These are phyloP conservation scores for Apiotrichum porosum DNA, from an alignment of 1,284 basidiomycete species.

Conservation along the genomic window DNA sequence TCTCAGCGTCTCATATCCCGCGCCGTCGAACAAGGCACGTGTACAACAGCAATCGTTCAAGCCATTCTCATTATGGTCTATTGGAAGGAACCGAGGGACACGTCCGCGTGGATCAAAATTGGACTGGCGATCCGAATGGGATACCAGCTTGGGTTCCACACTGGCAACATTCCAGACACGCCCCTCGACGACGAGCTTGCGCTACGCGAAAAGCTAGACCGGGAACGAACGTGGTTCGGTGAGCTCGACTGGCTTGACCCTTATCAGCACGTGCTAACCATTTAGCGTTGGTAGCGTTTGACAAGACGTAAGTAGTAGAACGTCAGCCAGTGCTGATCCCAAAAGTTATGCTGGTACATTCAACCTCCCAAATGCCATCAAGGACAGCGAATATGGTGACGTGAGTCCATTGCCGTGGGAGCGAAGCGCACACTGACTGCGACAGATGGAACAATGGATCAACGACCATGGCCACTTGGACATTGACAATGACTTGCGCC, in stretches of 20 bases:
- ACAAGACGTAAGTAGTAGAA: too few relatives aligned
- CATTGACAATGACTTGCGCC: constrained; percentile 1
- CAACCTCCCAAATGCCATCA: constrained; percentile 1
- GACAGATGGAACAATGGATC: constrained; percentile 3
- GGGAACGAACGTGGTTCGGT: constrained; percentile 1
- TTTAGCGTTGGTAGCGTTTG: too few relatives aligned
- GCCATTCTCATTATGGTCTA: constrained; percentile 15
- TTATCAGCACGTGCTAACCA: too few relatives aligned
- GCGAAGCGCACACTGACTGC: neutral
- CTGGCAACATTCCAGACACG: neutral
- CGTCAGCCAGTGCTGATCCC: too few relatives aligned
- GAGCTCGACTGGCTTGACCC: too few relatives aligned
- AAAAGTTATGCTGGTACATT: neutral
- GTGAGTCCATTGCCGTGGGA: neutral
- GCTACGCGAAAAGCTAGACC: neutral
- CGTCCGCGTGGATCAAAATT: constrained; percentile 22
- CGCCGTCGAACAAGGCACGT: constrained; percentile 3
- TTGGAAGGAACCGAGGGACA: constrained; percentile 20
- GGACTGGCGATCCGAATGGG: constrained; percentile 18
- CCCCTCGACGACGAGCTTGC: neutral
- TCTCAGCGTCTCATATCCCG: constrained; percentile 7
- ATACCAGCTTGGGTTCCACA: constrained; percentile 16
- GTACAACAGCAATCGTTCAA: constrained; percentile 12
- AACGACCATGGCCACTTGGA: constrained; percentile 2
- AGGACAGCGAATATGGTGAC: neutral